Evolutionary conservation across 805 yeast species (phyloP).

Genomic region (Tetrapisispora taiwanensis): DNA sequence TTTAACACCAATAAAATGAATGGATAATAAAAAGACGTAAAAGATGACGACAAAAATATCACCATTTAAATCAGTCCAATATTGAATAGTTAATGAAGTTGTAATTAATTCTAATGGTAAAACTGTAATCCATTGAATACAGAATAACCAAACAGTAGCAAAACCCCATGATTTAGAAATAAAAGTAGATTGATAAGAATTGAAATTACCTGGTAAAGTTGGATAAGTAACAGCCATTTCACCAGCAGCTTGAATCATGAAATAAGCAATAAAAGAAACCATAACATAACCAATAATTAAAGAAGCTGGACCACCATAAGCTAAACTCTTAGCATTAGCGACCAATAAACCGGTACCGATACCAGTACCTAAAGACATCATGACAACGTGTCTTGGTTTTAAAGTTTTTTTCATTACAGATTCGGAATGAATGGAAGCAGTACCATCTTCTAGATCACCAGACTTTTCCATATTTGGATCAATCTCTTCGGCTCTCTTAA

Average conservation of each 20-base stretch:
- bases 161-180: constrained; percentile 62
- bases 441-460: constrained; percentile 9
- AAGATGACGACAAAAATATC: constrained; percentile 51
- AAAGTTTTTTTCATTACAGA: constrained; percentile 10
- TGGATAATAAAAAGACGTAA: constrained; percentile 38
- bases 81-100: constrained; percentile 43
- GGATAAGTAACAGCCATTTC: constrained; percentile 35
- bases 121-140: constrained; percentile 51
- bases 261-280: constrained; percentile 47
- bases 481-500: constrained; percentile 12
- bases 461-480: background rate
- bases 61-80: constrained; percentile 41
- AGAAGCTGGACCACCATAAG: constrained; percentile 37
- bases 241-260: constrained; percentile 44
- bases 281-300: constrained; percentile 45
- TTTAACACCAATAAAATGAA: constrained; percentile 50
- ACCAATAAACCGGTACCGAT: constrained; percentile 66
- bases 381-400: constrained; percentile 43
- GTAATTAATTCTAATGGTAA: constrained; percentile 58
- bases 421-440: constrained; percentile 6
- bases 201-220: constrained; percentile 33
- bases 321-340: constrained; percentile 41
- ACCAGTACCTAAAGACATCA: constrained; percentile 77
- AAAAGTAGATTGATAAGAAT: constrained; percentile 33
- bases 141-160: constrained; percentile 64